A percentile compares a stretch with the other conserved stretches of the same genome.
These are phyloP conservation scores for Leptodontidium sp. DNA, from an alignment of 2,329 filamentous ascomycete genomes.

Conservation along the genomic window DNA sequence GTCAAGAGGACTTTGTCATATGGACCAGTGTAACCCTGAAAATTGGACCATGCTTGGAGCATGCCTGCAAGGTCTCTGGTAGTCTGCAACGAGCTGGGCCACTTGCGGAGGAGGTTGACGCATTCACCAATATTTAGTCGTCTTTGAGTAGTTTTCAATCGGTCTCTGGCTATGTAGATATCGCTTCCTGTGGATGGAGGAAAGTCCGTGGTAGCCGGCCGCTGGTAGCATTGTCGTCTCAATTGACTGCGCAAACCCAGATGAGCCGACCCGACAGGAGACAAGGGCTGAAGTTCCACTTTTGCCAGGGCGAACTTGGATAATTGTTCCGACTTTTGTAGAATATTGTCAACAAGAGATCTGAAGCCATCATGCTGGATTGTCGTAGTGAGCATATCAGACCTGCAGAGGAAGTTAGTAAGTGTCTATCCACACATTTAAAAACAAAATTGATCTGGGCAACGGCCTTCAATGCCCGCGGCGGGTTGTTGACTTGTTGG, in stretches of 20 bases:
- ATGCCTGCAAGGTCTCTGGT: constrained; percentile 40
- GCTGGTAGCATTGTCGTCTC: constrained; percentile 26
- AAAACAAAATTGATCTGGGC: no score
- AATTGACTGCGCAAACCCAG: constrained; percentile 29
- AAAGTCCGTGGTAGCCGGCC: neutral
- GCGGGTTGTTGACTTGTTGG: neutral
- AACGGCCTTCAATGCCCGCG: no score
- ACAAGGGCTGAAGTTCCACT: constrained; percentile 7
- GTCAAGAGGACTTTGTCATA: constrained; percentile 48
- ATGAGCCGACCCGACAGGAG: constrained; percentile 20
- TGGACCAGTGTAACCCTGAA: constrained; percentile 50
- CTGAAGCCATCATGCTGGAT: constrained; percentile 51
- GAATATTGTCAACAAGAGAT: constrained; percentile 31
- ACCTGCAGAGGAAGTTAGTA: neutral
- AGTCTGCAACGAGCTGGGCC: constrained; percentile 39
- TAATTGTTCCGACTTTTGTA: constrained; percentile 32
- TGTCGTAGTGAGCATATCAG: constrained; percentile 45
- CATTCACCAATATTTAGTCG: constrained; percentile 40
- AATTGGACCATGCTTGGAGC: constrained; percentile 46
- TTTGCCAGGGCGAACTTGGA: constrained; percentile 30
- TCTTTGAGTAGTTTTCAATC: constrained; percentile 5
- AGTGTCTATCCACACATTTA: neutral
- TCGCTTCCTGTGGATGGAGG: neutral
- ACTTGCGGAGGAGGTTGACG: constrained; percentile 39
- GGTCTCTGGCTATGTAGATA: constrained; percentile 33